phyloP scores from a whole-genome alignment of 257 asterid genomes.

The Perilla frutescens region DNA sequence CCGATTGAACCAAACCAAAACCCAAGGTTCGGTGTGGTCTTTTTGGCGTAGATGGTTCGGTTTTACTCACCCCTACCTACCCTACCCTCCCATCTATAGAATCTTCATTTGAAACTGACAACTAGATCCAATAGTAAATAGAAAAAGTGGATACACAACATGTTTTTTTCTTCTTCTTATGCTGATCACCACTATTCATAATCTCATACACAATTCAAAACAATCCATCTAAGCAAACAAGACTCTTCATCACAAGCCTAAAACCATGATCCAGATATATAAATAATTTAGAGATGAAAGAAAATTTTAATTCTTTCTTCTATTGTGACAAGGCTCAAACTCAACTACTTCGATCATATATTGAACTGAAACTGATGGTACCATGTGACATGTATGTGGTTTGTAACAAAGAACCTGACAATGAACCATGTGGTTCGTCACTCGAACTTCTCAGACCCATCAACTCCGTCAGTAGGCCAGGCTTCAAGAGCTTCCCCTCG shows the following conservation, averaged over 20 bases:
- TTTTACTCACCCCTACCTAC: too few species aligned
- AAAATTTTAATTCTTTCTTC: background rate
- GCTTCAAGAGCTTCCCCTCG: conserved; percentile 52
- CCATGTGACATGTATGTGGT: conserved; percentile 50
- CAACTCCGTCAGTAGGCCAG: conserved; percentile 55
- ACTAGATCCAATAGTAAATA: too few species aligned
- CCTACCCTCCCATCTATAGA: too few species aligned
- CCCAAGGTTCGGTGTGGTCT: too few species aligned
- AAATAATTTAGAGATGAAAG: background rate
- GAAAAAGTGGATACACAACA: too few species aligned
- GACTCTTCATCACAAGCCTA: background rate
- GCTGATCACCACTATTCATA: background rate
- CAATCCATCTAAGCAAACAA: background rate
- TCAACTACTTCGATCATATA: conserved; percentile 60
- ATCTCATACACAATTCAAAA: background rate
- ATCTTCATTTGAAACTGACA: too few species aligned
- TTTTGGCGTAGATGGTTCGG: too few species aligned
- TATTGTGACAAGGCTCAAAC: background rate
- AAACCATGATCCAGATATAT: background rate
- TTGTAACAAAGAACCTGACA: conserved; percentile 42
- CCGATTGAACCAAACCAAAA: too few species aligned
- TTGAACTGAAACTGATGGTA: conserved; percentile 67
- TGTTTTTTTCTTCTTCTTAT: background rate
- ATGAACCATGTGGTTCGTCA: conserved; percentile 21
- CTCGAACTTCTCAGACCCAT: conserved; percentile 38